Evolutionary conservation across 257 asterid species (phyloP), one percentile per base, ranked within the genome.

Genomic region (Solanum pinnatisectum): DNA sequence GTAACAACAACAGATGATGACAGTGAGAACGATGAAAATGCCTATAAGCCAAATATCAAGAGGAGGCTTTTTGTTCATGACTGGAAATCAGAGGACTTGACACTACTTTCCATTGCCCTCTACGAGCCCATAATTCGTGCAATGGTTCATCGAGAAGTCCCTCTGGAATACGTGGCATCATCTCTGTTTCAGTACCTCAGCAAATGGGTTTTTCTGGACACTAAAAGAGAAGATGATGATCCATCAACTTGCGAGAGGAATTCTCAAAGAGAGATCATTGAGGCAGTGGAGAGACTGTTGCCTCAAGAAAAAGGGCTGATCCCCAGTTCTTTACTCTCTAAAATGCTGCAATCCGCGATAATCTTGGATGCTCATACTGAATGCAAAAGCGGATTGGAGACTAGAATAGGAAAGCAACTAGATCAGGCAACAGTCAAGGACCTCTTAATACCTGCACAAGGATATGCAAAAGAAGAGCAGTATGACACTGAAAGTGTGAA

Each of bases 331-430:
- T 91, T 93, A 39, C 91, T 95, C 36, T 93, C 91, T 25, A 91
- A 93, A 73, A 87, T 95, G 94, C 94, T 96, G 18, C 90, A 87
- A 39, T 87, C 81, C 33, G 95, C 99, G 12, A 78, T 94, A 40
- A 87, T 84, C 14, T 78, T 94, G 2, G 93, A 93, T 11, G 95
- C 96, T 1, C 87, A 67, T 7, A 30, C 32, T 0, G 98, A 93
- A 8, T 97, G 99, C 92, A 92, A 83, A 68, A 70, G 74, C 5
- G 91, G 92, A 11, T 76, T 97, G 56, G 99, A 97, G 88, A 16
- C 39, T 5, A 90, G 94, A 88, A 96, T 96, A 2, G 99, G 99
- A 63, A 88, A 89, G 90, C 98, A 95, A 40, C 85, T 96, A 85
- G 96, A 93, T 1, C 87, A 74, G 49, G 98, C 95, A 20, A 72